Evolutionary conservation across 306 rosid genomes (phyloP), one percentile per base, ranked within the genome.

Genomic region (Prunus mira): DNA sequence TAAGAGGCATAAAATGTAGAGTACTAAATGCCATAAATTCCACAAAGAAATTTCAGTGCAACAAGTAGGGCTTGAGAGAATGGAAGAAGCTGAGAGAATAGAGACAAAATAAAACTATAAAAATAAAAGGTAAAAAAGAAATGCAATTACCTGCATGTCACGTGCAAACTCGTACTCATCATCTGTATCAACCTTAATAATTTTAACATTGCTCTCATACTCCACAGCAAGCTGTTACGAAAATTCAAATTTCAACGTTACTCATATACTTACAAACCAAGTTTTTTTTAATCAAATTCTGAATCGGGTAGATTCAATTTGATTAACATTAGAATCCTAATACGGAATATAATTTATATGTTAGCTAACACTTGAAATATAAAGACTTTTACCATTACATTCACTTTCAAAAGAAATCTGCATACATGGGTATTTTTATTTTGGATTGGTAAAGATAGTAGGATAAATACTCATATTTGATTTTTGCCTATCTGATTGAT

Each of bases 111-210:
- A 47, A 74, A 24, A 27, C 15, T 50, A 27, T 9, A 41, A 32
- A 9, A 14, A 17, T 17, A 8, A n/a, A n/a, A 27, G 24, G 3
- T 34, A 28, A 32, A 14, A 27, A n/a, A 25, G 7, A 57, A 43
- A 54, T 38, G 45, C 11, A 55, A 38, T 65, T 80, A 94, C 98
- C 96, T 94, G 98, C 98, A 94, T 94, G 78, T 91, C 97, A 0
- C 88, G 90, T 2, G 96, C 89, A 57, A 94, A 94, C 77, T 94
- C 91, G 49, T 91, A 94, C 83, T 91, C 97, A 6, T 91, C 91
- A 72, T 95, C 98, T 9, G 97, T 95, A 74, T 92, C 98, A 67
- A 95, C 97, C 86, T 95, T 92, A 27, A 95, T 79, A 77, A 95
- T 83, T 70, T 83, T 38, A 12, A 87, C 93, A 61, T 85, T 90